phyloP scores from a whole-genome alignment of 2,329 filamentous ascomycete genomes.

The Diaporthe vexans region DNA sequence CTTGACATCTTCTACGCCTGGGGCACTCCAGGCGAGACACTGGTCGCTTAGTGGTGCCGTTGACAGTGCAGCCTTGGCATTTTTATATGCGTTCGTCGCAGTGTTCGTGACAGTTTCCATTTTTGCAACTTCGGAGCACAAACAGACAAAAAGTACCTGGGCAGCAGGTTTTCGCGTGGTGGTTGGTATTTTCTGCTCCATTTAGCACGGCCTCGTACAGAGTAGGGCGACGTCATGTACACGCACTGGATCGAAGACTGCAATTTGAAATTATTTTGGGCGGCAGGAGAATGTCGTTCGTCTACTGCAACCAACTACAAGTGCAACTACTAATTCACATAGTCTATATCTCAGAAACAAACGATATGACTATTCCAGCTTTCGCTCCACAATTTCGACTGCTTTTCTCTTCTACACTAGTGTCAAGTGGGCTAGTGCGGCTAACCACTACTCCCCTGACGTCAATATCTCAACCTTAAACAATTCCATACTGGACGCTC shows the following conservation, averaged over 20 bases:
- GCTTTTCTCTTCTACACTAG: not conserved
- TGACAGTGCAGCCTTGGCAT: too few species aligned
- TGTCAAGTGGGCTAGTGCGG: not conserved
- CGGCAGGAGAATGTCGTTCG: not conserved
- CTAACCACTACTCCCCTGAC: not conserved
- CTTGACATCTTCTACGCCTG: too few species aligned
- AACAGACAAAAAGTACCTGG: too few species aligned
- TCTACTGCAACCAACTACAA: not conserved
- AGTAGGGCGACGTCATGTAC: not conserved
- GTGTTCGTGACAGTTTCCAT: not conserved
- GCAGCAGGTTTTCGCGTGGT: too few species aligned
- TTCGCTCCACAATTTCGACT: not conserved
- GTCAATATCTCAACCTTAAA: conserved; percentile 5
- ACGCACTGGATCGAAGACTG: not conserved
- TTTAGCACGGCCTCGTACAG: not conserved
- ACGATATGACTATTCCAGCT: too few species aligned
- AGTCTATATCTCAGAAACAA: not conserved
- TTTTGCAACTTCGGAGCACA: too few species aligned
- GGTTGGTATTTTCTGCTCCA: not conserved
- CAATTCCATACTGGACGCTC: not conserved
- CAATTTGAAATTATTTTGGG: not conserved
- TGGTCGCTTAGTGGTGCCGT: too few species aligned
- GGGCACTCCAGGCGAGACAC: too few species aligned
- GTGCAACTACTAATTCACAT: not conserved
- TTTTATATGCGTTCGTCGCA: too few species aligned